Evolutionary conservation across 2,329 filamentous ascomycete species (phyloP).

Genomic region (Neopestalotiopsis clavispora): DNA sequence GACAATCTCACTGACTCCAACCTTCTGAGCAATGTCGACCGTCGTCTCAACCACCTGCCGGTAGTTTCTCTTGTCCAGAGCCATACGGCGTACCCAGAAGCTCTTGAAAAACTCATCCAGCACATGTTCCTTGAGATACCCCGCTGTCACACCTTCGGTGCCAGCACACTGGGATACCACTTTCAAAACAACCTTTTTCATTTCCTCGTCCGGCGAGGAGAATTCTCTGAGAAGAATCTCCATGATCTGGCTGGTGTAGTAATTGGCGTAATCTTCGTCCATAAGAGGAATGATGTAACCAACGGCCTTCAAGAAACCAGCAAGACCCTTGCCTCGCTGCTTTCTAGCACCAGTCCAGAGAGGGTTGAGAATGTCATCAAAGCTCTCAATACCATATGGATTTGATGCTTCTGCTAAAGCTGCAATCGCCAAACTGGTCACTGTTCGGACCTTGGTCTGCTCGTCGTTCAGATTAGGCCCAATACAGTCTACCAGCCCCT

Average conservation of each 20-base stretch:
- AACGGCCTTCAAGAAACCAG: conserved; percentile 95
- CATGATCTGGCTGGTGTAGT: conserved; percentile 99
- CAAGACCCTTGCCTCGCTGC: conserved; percentile 93
- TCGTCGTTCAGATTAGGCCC: conserved; percentile 95
- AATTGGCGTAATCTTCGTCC: conserved; percentile 99
- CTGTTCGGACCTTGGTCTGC: conserved; percentile 95
- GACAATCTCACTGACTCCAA: conserved; percentile 94
- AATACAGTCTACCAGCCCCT: conserved; percentile 95
- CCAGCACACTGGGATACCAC: conserved; percentile 95
- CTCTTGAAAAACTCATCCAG: conserved; percentile 97
- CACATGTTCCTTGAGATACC: conserved; percentile 94
- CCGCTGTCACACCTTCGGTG: conserved; percentile 92
- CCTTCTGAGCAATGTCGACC: conserved; percentile 95
- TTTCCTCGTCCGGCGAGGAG: conserved; percentile 95
- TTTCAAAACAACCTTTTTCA: conserved; percentile 99
- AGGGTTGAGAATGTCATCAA: conserved; percentile 96
- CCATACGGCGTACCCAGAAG: conserved; percentile 98
- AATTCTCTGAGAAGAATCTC: conserved; percentile 96
- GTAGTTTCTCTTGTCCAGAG: conserved; percentile 96
- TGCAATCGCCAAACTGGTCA: conserved; percentile 92
- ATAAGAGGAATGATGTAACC: conserved; percentile 98
- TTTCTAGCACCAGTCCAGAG: conserved; percentile 96
- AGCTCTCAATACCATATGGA: conserved; percentile 98
- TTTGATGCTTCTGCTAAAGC: conserved; percentile 95
- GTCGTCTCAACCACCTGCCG: conserved; percentile 98